Evolutionary conservation across 441 rosid species (phyloP).

Genomic region (Bocquillonia castaneifolia): DNA sequence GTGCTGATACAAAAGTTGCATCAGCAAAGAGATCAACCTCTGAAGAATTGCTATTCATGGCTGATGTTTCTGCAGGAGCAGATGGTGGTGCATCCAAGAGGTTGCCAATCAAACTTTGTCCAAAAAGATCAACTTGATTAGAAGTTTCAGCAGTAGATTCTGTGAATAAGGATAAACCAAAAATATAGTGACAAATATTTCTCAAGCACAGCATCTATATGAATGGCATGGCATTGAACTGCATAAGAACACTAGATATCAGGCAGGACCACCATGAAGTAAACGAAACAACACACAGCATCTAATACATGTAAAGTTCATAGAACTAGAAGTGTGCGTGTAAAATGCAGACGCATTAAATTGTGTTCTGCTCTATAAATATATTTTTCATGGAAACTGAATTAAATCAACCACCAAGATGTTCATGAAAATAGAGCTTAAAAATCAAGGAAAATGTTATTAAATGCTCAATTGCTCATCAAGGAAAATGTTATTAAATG

Average conservation of each 20-base stretch:
- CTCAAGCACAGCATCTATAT: slow-evolving; percentile 1
- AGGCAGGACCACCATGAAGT: not conserved
- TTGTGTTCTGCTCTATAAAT: no score
- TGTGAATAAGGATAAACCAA: slow-evolving; percentile 36
- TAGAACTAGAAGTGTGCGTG: not conserved
- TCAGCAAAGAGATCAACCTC: slow-evolving; percentile 91
- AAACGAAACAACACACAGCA: not conserved
- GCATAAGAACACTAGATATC: not conserved
- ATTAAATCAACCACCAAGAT: not conserved
- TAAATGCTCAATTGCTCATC: slow-evolving; percentile 1
- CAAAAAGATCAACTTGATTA: slow-evolving; percentile 78
- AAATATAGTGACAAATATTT: slow-evolving; percentile 6
- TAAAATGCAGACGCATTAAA: not conserved
- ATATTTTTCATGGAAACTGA: not conserved
- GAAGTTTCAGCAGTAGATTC: slow-evolving; percentile 57
- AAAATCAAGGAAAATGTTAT: not conserved
- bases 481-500: not conserved
- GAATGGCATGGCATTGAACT: not conserved
- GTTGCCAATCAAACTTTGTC: slow-evolving; percentile 67
- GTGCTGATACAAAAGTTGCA: slow-evolving; percentile 86
- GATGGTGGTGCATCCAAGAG: slow-evolving; percentile 64
- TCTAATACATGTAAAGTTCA: not conserved
- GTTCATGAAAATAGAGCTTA: not conserved
- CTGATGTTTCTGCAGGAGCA: slow-evolving; percentile 47
- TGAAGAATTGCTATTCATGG: slow-evolving; percentile 39